A percentile compares a stretch with the other conserved stretches of the same genome.
These are phyloP conservation scores for Paracoccidioides lutzii DNA, from an alignment of 2,329 filamentous ascomycete species.

Conservation along the genomic window DNA sequence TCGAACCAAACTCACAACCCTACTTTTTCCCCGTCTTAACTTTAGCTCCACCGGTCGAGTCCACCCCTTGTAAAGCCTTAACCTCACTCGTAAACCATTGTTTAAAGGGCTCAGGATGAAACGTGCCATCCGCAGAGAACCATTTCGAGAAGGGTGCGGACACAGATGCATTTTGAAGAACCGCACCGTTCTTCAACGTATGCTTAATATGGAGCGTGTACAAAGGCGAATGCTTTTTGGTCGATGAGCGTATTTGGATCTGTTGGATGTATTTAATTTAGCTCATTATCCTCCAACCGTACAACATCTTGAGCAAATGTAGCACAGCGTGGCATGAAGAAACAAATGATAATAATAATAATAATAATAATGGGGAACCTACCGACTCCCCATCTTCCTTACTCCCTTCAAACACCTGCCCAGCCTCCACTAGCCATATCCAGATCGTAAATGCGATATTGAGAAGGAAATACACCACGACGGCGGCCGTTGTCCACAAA, in stretches of 20 bases:
- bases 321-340: too few species aligned
- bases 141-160: slow-evolving; percentile 47
- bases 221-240: slow-evolving; percentile 63
- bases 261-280: neutral
- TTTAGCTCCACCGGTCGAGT: slow-evolving; percentile 2
- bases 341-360: neutral
- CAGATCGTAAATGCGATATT: slow-evolving; percentile 71
- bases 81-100: slow-evolving; percentile 48
- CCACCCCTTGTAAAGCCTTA: slow-evolving; percentile 41
- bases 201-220: slow-evolving; percentile 60
- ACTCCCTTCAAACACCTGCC: slow-evolving; percentile 67
- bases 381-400: slow-evolving; percentile 51
- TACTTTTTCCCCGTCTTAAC: neutral
- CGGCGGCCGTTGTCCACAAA: slow-evolving; percentile 64
- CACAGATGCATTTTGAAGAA: slow-evolving; percentile 36
- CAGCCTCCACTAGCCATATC: slow-evolving; percentile 72
- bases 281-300: neutral
- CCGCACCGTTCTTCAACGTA: slow-evolving; percentile 26
- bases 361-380: slow-evolving; percentile 13
- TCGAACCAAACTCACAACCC: neutral
- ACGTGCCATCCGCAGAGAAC: slow-evolving; percentile 46
- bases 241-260: slow-evolving; percentile 53
- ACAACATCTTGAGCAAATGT: too few species aligned
- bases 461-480: slow-evolving; percentile 63
- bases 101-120: slow-evolving; percentile 49